phyloP scores from a whole-genome alignment of 2,329 filamentous ascomycete species.

The Fusarium goolgardi region DNA sequence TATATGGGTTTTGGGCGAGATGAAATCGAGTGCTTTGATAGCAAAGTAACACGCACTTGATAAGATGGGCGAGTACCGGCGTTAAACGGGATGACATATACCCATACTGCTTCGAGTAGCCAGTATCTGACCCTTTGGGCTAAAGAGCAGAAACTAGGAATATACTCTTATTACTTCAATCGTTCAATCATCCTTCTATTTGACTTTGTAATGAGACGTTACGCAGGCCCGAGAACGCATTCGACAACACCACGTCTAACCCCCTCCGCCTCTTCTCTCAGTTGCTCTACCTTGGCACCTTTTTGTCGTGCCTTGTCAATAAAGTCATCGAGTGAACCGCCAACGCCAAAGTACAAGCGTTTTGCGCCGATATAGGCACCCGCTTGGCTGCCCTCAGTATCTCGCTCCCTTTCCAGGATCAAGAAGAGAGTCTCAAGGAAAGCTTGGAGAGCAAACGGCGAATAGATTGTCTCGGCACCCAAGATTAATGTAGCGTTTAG shows the following conservation, averaged over 20 bases:
- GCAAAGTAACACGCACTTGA: not conserved
- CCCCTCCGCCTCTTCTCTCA: slow-evolving; percentile 70
- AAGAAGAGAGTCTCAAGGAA: slow-evolving; percentile 75
- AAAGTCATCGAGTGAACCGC: slow-evolving; percentile 83
- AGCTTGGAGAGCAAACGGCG: slow-evolving; percentile 73
- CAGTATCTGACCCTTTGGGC: not conserved
- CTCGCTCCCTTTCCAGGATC: slow-evolving; percentile 63
- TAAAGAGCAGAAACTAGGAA: slow-evolving; percentile 3
- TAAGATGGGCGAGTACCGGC: slow-evolving; percentile 12
- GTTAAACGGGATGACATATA: slow-evolving; percentile 33
- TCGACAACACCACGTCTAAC: slow-evolving; percentile 71
- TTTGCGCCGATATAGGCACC: slow-evolving; percentile 80
- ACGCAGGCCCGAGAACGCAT: slow-evolving; percentile 54
- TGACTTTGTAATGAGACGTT: slow-evolving; percentile 7
- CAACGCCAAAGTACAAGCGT: slow-evolving; percentile 85
- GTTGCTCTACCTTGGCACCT: slow-evolving; percentile 61
- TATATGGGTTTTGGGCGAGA: not conserved
- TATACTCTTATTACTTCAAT: not conserved
- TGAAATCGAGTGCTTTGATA: slow-evolving; percentile 2
- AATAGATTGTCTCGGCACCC: slow-evolving; percentile 87
- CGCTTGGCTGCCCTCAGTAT: slow-evolving; percentile 56
- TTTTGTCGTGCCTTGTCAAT: slow-evolving; percentile 62
- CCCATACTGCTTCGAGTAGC: slow-evolving; percentile 28
- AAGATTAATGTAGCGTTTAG: slow-evolving; percentile 64
- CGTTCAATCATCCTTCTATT: not conserved